A percentile compares a stretch with the other conserved stretches of the same genome.
Conservation (phyloP, 2,329 filamentous ascomycete species). For the Alternaria arbusti region DNA sequence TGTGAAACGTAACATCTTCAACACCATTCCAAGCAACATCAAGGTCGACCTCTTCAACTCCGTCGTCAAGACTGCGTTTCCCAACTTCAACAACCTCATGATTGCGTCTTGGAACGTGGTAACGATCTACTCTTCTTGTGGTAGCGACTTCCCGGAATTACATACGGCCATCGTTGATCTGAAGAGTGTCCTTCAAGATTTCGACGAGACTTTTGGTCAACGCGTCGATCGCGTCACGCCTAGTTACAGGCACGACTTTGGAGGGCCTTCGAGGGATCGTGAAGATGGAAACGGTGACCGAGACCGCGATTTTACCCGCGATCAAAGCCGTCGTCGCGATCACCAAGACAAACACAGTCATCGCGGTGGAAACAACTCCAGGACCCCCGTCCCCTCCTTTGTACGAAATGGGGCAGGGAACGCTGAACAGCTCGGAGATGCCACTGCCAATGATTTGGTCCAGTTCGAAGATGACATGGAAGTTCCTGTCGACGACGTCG, state of each 20-base stretch:
- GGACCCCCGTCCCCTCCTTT: too few species aligned
- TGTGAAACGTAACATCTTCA: conserved; percentile 30
- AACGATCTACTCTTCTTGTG: conserved; percentile 32
- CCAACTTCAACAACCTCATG: conserved; percentile 40
- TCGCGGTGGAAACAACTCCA: background rate
- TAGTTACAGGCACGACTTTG: conserved; percentile 4
- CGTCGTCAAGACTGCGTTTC: conserved; percentile 33
- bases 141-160: conserved; percentile 35
- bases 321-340: background rate
- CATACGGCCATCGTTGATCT: conserved; percentile 33
- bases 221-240: conserved; percentile 1
- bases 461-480: background rate
- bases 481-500: background rate
- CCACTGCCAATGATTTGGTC: background rate
- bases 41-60: conserved; percentile 39
- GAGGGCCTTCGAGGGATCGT: background rate
- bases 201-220: conserved; percentile 22
- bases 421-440: background rate
- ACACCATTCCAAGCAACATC: conserved; percentile 26
- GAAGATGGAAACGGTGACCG: background rate
- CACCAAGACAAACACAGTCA: background rate
- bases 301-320: background rate
- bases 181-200: conserved; percentile 34
- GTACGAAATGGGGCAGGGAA: background rate
- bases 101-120: conserved; percentile 42